These are phyloP conservation scores for Fusarium dlaminii DNA, from an alignment of 2,329 filamentous ascomycete genomes.

Conservation along the genomic window DNA sequence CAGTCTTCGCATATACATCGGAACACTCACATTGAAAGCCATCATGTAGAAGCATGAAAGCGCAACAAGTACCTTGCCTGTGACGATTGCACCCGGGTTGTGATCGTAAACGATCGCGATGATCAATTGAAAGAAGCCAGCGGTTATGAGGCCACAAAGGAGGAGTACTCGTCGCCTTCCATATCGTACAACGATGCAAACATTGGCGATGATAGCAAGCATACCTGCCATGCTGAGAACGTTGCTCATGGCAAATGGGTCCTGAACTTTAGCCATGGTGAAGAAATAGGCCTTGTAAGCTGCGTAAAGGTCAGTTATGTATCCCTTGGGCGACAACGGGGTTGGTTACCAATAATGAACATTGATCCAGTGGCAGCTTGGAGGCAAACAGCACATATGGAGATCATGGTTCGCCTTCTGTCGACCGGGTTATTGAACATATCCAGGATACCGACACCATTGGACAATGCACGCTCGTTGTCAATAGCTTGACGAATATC, in stretches of 20 bases:
- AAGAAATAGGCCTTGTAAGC: slow-evolving; percentile 41
- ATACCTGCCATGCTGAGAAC: slow-evolving; percentile 36
- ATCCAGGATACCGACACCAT: slow-evolving; percentile 20
- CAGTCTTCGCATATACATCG: neutral
- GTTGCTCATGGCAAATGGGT: slow-evolving; percentile 38
- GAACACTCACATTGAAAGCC: slow-evolving; percentile 27
- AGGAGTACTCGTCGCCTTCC: slow-evolving; percentile 30
- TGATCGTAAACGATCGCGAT: slow-evolving; percentile 33
- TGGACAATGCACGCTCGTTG: slow-evolving; percentile 14
- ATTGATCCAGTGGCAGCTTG: slow-evolving; percentile 37
- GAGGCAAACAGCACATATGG: slow-evolving; percentile 23
- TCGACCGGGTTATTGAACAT: slow-evolving; percentile 36
- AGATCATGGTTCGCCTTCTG: slow-evolving; percentile 28
- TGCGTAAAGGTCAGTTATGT: neutral
- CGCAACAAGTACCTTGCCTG: slow-evolving; percentile 33
- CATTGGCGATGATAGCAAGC: slow-evolving; percentile 35
- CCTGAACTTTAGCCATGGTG: slow-evolving; percentile 34
- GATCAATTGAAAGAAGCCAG: slow-evolving; percentile 32
- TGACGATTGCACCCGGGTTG: slow-evolving; percentile 14
- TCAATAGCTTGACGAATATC: slow-evolving; percentile 32
- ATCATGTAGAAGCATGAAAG: slow-evolving; percentile 39
- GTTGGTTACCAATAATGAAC: slow-evolving; percentile 35
- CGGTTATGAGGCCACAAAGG: slow-evolving; percentile 11
- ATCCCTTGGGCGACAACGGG: fast-evolving
- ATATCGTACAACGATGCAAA: slow-evolving; percentile 33